phyloP scores from a whole-genome alignment of 305 asterid genomes.

The Fraxinus greggii region DNA sequence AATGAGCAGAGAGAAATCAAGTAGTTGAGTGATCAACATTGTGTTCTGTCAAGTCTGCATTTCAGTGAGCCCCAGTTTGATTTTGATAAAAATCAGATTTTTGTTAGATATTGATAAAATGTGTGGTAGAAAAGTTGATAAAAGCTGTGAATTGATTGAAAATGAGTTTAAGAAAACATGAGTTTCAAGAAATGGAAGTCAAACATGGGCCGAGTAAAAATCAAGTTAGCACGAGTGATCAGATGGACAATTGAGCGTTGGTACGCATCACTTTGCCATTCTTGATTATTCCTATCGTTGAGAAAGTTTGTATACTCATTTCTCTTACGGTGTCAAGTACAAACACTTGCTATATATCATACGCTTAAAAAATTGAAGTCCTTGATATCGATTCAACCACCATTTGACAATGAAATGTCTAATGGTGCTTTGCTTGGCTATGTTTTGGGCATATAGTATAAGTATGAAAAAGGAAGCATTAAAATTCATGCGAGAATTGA shows the following conservation, averaged over 20 bases:
- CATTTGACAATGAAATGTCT: background rate
- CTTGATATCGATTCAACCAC: background rate
- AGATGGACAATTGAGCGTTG: background rate
- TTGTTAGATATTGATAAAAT: background rate
- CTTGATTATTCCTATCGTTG: background rate
- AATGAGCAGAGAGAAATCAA: background rate
- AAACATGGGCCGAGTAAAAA: background rate
- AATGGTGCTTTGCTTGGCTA: background rate
- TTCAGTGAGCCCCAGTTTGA: background rate
- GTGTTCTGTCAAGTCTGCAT: background rate
- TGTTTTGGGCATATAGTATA: background rate
- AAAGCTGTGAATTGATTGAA: no score
- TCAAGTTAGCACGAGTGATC: background rate
- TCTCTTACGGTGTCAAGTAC: background rate
- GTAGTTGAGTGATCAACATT: background rate
- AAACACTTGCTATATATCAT: background rate
- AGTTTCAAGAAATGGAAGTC: background rate
- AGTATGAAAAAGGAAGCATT: background rate
- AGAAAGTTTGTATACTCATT: background rate
- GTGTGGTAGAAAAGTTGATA: background rate
- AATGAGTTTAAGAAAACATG: background rate
- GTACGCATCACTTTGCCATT: background rate
- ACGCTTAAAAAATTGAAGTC: background rate
- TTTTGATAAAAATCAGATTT: background rate
- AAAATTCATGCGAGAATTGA: background rate